Percentiles rank a stretch among this genome's conserved stretches.
Evolutionary conservation across 306 rosid genomes (phyloP).

Genomic region (Astragalus glycyphyllos): DNA sequence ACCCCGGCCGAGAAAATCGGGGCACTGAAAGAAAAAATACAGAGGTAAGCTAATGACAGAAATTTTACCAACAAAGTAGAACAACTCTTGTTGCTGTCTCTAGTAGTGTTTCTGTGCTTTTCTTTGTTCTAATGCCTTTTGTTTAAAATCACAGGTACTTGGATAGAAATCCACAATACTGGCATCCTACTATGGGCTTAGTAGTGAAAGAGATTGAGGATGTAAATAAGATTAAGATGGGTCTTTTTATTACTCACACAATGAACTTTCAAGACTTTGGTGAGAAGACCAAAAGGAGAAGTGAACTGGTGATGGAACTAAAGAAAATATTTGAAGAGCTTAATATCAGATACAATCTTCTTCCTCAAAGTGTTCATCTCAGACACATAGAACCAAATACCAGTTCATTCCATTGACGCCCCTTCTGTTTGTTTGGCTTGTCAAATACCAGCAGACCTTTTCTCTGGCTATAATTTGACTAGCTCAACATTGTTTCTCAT

Average conservation of each 20-base stretch:
- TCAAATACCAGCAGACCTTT: constrained; percentile 3
- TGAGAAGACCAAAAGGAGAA: constrained; percentile 73
- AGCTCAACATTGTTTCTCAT: no score
- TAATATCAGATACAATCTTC: constrained; percentile 72
- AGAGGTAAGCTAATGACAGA: constrained; percentile 53
- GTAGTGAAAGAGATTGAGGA: constrained; percentile 71
- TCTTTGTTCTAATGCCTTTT: constrained; percentile 17
- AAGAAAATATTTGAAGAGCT: constrained; percentile 85
- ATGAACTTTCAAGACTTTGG: constrained; percentile 81
- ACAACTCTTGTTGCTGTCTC: neutral
- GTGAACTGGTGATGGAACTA: constrained; percentile 68
- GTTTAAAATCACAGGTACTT: constrained; percentile 63
- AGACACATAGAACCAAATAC: constrained; percentile 49
- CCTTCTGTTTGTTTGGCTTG: neutral
- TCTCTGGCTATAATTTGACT: neutral
- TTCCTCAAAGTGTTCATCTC: constrained; percentile 75
- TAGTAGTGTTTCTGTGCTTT: neutral
- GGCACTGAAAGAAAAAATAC: constrained; percentile 59
- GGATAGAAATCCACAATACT: constrained; percentile 65
- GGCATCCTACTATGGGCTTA: constrained; percentile 70
- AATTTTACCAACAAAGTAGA: constrained; percentile 12
- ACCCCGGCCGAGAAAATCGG: constrained; percentile 81
- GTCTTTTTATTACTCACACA: constrained; percentile 66
- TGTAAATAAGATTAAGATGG: constrained; percentile 75
- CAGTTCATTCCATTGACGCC: constrained; percentile 35